Evolutionary conservation across 345 rosid species (phyloP).

Genomic region (Durio zibethinus): DNA sequence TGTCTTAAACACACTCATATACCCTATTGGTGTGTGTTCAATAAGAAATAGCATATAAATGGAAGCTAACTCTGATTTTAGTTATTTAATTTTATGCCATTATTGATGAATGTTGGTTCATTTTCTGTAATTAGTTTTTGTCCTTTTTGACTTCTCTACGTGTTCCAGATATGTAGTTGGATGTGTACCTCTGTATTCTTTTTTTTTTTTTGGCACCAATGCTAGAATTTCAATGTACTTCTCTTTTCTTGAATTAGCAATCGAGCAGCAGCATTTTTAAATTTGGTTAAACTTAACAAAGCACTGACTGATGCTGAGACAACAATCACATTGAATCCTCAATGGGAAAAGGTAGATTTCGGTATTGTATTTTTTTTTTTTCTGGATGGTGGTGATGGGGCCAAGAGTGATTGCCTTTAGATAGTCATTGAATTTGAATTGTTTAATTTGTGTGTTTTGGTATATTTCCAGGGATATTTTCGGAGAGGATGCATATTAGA

Average conservation of each 20-base stretch:
- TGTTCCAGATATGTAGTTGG: background rate
- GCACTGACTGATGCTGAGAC: conserved; percentile 92
- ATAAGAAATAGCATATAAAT: background rate
- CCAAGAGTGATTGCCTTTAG: background rate
- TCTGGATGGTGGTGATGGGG: background rate
- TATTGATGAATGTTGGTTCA: background rate
- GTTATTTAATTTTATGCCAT: background rate
- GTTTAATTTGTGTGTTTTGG: conserved; percentile 4
- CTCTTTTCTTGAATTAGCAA: conserved; percentile 50
- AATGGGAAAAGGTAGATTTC: conserved; percentile 82
- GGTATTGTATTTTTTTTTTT: background rate
- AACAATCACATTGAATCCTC: conserved; percentile 73
- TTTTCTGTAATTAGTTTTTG: background rate
- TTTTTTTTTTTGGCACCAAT: background rate
- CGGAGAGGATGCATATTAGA: conserved; percentile 93
- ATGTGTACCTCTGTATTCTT: background rate
- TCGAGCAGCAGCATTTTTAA: conserved; percentile 93
- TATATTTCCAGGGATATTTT: conserved; percentile 70
- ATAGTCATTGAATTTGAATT: background rate
- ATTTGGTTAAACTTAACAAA: conserved; percentile 83
- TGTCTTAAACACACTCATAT: background rate
- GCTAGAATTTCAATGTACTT: background rate
- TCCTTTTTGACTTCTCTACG: background rate
- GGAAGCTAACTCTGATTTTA: background rate
- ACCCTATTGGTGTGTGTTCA: background rate